phyloP scores from a whole-genome alignment of 23 red algal species.

The Gracilaria vermiculophylla region DNA sequence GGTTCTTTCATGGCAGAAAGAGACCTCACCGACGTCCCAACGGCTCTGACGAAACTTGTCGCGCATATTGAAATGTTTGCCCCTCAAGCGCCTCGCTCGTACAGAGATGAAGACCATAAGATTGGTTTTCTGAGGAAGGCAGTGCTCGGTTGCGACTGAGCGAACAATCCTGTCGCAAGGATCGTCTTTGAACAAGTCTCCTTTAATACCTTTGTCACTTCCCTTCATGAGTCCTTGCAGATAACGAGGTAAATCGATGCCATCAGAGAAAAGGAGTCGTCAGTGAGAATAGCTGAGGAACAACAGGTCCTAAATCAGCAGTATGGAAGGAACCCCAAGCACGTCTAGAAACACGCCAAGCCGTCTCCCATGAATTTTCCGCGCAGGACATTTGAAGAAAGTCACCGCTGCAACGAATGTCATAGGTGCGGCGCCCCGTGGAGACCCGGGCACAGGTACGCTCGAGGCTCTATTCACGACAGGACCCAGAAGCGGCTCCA shows the following conservation, averaged over 20 bases:
- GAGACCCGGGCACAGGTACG: slow-evolving; percentile 1
- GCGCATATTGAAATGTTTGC: background rate
- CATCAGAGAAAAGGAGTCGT: background rate
- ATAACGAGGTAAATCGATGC: too few relatives aligned
- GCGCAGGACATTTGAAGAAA: slow-evolving; percentile 1
- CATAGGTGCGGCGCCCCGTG: slow-evolving; percentile 4
- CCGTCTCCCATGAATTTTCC: background rate
- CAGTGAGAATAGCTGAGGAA: background rate
- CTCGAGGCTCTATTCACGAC: background rate
- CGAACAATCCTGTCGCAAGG: background rate
- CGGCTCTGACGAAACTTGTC: background rate
- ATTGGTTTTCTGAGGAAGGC: background rate
- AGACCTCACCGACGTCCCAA: background rate
- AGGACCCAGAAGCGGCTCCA: background rate
- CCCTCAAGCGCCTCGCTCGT: background rate
- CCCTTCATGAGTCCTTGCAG: background rate
- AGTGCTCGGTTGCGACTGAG: background rate
- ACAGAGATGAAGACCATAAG: background rate
- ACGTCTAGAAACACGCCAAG: background rate
- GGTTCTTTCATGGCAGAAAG: background rate
- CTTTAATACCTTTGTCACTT: background rate
- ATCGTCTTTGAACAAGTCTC: background rate
- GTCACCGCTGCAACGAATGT: slow-evolving; percentile 12
- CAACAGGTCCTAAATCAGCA: background rate
- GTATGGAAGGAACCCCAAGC: background rate